phyloP scores from a whole-genome alignment of 129 eudicot genomes.

The Flaveria robusta region DNA sequence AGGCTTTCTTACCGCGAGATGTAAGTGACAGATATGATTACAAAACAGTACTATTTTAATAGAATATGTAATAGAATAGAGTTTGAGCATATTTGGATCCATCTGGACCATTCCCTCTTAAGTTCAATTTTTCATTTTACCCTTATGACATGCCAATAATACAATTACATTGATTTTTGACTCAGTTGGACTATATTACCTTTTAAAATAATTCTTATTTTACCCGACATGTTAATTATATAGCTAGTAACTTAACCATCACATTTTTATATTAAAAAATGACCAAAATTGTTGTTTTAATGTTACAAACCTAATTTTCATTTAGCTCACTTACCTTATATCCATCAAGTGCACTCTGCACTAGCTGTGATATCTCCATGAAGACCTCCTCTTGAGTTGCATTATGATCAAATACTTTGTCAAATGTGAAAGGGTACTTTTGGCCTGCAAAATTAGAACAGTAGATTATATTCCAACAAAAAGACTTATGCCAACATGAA shows the following conservation, averaged over 20 bases:
- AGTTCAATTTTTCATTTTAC: too few relatives aligned
- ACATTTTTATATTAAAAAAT: too few relatives aligned
- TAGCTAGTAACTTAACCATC: neutral
- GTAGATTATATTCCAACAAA: neutral
- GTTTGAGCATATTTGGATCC: neutral
- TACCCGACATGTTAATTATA: neutral
- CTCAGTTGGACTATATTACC: too few relatives aligned
- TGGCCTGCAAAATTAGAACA: conserved; percentile 41
- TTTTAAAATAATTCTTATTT: neutral
- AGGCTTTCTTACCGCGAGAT: too few relatives aligned
- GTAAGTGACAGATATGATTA: too few relatives aligned
- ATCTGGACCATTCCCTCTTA: neutral
- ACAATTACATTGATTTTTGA: too few relatives aligned
- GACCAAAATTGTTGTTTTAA: neutral
- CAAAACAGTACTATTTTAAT: neutral
- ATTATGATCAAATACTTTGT: conserved; percentile 60
- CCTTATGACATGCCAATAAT: too few relatives aligned
- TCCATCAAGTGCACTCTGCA: conserved; percentile 76
- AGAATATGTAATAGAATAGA: neutral
- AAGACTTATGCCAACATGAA: neutral
- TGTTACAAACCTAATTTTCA: neutral
- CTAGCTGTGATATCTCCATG: conserved; percentile 68
- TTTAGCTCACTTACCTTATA: conserved; percentile 47
- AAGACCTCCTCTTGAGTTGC: conserved; percentile 62
- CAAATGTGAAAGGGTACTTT: conserved; percentile 56